Conservation (phyloP, 805 yeast species). For the Starmera caribaea region DNA sequence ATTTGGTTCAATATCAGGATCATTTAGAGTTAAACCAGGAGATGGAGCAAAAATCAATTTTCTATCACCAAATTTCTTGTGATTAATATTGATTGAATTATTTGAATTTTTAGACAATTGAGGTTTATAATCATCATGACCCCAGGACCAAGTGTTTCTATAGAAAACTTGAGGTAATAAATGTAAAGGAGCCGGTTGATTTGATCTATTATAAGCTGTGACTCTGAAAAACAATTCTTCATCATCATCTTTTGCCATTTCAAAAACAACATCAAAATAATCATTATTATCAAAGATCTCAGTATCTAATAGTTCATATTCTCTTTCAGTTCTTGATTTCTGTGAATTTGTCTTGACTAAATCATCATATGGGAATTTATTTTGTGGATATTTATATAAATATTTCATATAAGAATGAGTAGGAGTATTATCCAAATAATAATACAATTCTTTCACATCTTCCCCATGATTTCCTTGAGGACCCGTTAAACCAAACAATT, state of each 20-base stretch:
- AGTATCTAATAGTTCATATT: conserved; percentile 79
- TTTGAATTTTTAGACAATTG: conserved; percentile 29
- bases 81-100: conserved; percentile 48
- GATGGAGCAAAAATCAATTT: conserved; percentile 72
- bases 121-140: conserved; percentile 45
- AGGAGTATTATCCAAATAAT: conserved; percentile 85
- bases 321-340: conserved; percentile 58
- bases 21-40: conserved; percentile 54
- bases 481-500: conserved; percentile 81
- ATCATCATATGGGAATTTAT: conserved; percentile 71
- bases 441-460: conserved; percentile 82
- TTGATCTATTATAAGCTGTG: conserved; percentile 81
- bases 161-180: conserved; percentile 75
- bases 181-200: conserved; percentile 80
- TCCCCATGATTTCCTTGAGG: conserved; percentile 96
- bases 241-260: conserved; percentile 78
- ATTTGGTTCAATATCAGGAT: conserved; percentile 62
- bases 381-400: conserved; percentile 87
- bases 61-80: conserved; percentile 58
- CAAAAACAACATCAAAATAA: conserved; percentile 83
- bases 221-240: conserved; percentile 75
- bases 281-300: conserved; percentile 50
- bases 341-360: conserved; percentile 57
- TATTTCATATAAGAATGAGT: conserved; percentile 89
- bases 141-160: conserved; percentile 95